These are phyloP conservation scores for Fusarium buharicum DNA, from an alignment of 2,329 filamentous ascomycete species.

Conservation along the genomic window DNA sequence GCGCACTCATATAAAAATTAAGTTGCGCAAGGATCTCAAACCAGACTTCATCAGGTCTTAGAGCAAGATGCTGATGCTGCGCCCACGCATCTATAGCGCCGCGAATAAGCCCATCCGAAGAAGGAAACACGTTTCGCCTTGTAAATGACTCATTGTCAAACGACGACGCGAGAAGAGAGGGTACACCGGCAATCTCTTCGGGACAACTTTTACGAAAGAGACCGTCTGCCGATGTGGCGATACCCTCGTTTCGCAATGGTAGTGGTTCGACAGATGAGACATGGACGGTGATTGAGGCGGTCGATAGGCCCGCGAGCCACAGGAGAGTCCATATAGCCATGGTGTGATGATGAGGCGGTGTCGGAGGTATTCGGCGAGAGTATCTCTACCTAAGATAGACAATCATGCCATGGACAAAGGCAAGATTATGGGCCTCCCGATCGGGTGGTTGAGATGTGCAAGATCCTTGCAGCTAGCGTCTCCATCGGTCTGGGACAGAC, in stretches of 20 bases:
- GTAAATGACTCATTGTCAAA: constrained; percentile 34
- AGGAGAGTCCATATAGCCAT: constrained; percentile 21
- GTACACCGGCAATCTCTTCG: constrained; percentile 44
- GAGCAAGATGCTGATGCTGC: constrained; percentile 59
- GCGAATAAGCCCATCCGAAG: constrained; percentile 56
- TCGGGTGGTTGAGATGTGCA: constrained; percentile 13
- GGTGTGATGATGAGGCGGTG: not conserved
- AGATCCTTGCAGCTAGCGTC: constrained; percentile 10
- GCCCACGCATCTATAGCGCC: constrained; percentile 61
- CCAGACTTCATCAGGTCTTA: constrained; percentile 67
- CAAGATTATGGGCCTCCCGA: constrained; percentile 28
- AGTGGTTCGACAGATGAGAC: constrained; percentile 45
- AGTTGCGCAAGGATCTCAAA: constrained; percentile 64
- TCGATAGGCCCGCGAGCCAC: constrained; percentile 29
- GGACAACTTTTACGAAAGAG: constrained; percentile 50
- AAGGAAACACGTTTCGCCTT: constrained; percentile 42
- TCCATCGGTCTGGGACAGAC: not conserved
- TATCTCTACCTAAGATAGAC: not conserved
- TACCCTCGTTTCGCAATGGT: constrained; percentile 34
- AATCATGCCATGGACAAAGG: constrained; percentile 7
- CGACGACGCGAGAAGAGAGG: constrained; percentile 47
- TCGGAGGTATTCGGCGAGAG: constrained; percentile 7
- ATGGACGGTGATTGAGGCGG: constrained; percentile 43
- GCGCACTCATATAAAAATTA: constrained; percentile 59
- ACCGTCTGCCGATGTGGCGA: constrained; percentile 45